Evolutionary conservation across 495 filamentous ascomycete genomes (phyloP), one percentile per base, ranked within the genome.

Genomic region (Aspergillus campestris): DNA sequence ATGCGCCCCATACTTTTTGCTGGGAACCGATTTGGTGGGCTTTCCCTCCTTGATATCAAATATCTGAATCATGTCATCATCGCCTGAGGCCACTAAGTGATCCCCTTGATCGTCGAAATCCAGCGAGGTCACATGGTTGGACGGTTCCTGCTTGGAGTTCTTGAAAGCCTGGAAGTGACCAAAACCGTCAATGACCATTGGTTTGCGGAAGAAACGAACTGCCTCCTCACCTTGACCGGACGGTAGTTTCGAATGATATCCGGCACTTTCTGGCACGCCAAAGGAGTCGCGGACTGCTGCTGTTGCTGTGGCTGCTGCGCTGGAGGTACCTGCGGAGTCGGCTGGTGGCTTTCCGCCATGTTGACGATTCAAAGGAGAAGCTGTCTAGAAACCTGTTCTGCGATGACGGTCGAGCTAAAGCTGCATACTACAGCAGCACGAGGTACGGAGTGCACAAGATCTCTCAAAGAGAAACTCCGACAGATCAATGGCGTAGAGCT

Each of bases 71-170:
- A 86, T 92, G 52, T 96, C 89, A 58, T 97, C 94, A 59, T 82
- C 84, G 41, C 88, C 86, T 7, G 87, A 84, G 0, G 89, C 82
- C 58, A 97, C 86, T 34, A 90, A 73, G 33, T 86, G 84, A 51
- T 95, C 89, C 56, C 92, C 92, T 18, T 83, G 82, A 69, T 96
- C 89, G 65, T 97, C 90, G 56, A 95, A 97, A 67, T 97, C 90
- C 53, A 99, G 78, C 5, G 90, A 96, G 1, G 81, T 84, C 34
- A 76, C 65, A 38, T 62, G 61, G 31, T 59, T 57, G 4, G 65
- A 53, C 31, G 50, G 44, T 10, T 69, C 66, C 44, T 64, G 59
- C 55, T 74, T 72, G 5, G 65, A 55, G 11, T 57, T 43, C 45
- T 54, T 57, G 53, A 72, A 73, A 4, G 56, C 48, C 69, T 73